These are phyloP conservation scores for Phyllosticta citrichinensis DNA, from an alignment of 2,329 filamentous ascomycete species.

Conservation along the genomic window DNA sequence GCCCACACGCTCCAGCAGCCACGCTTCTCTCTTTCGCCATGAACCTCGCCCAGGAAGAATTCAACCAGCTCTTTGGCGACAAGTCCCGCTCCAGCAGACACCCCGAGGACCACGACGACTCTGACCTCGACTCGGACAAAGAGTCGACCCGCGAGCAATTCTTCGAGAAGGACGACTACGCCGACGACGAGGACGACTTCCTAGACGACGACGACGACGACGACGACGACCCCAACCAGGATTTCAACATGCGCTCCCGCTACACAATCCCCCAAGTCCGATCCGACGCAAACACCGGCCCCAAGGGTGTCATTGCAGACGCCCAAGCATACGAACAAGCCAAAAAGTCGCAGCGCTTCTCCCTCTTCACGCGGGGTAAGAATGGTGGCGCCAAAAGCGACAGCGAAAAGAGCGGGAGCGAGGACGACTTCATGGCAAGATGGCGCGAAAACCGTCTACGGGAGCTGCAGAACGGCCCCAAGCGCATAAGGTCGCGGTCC, in stretches of 20 bases:
- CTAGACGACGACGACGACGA: slow-evolving; percentile 24
- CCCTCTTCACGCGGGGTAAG: slow-evolving; percentile 8
- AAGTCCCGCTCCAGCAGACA: slow-evolving; percentile 34
- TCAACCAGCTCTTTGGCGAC: slow-evolving; percentile 40
- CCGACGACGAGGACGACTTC: slow-evolving; percentile 37
- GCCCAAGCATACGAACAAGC: slow-evolving; percentile 67
- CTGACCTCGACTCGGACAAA: slow-evolving; percentile 50
- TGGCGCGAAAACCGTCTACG: slow-evolving; percentile 75
- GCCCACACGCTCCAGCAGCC: slow-evolving; percentile 5
- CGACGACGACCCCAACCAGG: slow-evolving; percentile 27
- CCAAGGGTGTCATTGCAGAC: slow-evolving; percentile 81
- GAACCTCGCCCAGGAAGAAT: slow-evolving; percentile 39
- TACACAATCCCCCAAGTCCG: slow-evolving; percentile 51
- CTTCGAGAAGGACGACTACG: slow-evolving; percentile 51
- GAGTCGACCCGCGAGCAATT: slow-evolving; percentile 29
- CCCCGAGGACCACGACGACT: slow-evolving; percentile 37
- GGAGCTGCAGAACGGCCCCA: slow-evolving; percentile 60
- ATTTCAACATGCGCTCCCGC: slow-evolving; percentile 41
- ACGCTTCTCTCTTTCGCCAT: slow-evolving; percentile 15
- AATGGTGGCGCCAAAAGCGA: slow-evolving; percentile 6
- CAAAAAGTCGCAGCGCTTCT: slow-evolving; percentile 24
- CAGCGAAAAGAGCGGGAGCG: slow-evolving; percentile 49
- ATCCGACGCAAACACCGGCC: slow-evolving; percentile 63
- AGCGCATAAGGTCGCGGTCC: slow-evolving; percentile 30
- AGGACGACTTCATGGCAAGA: slow-evolving; percentile 70